A percentile compares a stretch with the other conserved stretches of the same genome.
Evolutionary conservation across 179 eudicot genomes (phyloP).

Genomic region (Corrigiola litoralis): DNA sequence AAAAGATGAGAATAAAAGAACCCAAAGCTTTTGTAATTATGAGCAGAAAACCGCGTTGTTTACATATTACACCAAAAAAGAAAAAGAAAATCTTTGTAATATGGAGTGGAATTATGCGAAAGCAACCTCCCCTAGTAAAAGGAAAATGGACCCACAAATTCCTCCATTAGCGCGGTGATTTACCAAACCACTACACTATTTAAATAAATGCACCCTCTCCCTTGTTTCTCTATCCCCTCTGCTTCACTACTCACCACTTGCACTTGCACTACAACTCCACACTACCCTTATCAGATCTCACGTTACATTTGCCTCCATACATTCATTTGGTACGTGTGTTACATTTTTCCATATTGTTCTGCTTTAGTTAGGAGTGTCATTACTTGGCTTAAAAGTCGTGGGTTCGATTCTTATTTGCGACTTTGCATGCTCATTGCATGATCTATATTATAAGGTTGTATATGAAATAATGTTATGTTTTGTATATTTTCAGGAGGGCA

Average conservation of each 20-base stretch:
- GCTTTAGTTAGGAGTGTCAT: too few species aligned
- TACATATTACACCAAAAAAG: background rate
- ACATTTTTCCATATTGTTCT: too few species aligned
- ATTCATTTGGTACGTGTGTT: background rate
- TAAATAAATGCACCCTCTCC: background rate
- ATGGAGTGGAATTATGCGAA: background rate
- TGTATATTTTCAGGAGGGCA: too few species aligned
- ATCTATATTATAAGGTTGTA: too few species aligned
- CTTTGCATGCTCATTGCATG: too few species aligned
- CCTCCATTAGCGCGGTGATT: background rate
- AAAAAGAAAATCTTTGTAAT: background rate
- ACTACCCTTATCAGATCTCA: background rate
- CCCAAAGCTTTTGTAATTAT: background rate
- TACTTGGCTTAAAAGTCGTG: too few species aligned
- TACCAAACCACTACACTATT: background rate
- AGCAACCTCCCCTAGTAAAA: background rate
- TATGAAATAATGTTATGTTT: too few species aligned
- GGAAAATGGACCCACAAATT: constrained; percentile 5
- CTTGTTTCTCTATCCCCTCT: background rate
- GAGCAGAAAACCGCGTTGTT: background rate
- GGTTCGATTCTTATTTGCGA: too few species aligned
- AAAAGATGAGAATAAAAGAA: background rate
- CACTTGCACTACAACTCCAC: background rate
- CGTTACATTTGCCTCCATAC: background rate
- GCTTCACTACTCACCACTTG: background rate